A percentile compares a stretch with the other conserved stretches of the same genome.
Conservation (phyloP, 176 grass and related monocot genomes). For the Musa troglodytarum region DNA sequence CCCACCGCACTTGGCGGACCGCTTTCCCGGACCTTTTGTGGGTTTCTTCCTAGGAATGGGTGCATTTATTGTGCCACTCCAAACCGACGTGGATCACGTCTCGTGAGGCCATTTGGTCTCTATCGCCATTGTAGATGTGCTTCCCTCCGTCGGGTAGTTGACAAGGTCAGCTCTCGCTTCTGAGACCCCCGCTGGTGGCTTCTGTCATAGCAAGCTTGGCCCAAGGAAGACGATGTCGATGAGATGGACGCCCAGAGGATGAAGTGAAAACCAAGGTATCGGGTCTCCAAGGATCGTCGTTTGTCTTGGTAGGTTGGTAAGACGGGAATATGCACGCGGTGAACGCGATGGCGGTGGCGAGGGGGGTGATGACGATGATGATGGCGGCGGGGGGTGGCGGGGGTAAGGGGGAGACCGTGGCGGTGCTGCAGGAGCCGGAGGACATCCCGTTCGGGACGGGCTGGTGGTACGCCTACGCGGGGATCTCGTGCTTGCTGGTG, state of each 20-base stretch:
- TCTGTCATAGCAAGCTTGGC: background rate
- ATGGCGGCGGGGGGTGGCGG: constrained; percentile 4
- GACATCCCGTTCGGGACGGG: constrained; percentile 69
- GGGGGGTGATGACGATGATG: constrained; percentile 21
- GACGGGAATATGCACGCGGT: constrained; percentile 15
- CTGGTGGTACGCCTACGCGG: constrained; percentile 68
- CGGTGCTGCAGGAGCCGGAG: constrained; percentile 37
- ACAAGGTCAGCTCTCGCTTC: background rate
- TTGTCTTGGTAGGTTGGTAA: background rate
- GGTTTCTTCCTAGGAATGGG: background rate
- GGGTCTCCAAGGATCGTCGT: background rate
- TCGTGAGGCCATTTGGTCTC: background rate
- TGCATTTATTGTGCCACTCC: too few species aligned
- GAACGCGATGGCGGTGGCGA: constrained; percentile 35
- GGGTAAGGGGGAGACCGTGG: constrained; percentile 16
- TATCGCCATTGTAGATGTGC: background rate
- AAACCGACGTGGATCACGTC: background rate
- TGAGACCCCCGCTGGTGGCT: background rate
- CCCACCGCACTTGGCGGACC: background rate
- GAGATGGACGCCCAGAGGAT: background rate
- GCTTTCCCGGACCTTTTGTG: background rate
- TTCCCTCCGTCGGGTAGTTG: background rate
- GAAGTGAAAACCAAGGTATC: too few species aligned
- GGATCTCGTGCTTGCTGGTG: constrained; percentile 75
- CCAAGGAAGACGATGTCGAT: background rate